Base-by-base conservation (phyloP, 805 yeast genomes). In the Zygosaccharomyces siamensis region DNA sequence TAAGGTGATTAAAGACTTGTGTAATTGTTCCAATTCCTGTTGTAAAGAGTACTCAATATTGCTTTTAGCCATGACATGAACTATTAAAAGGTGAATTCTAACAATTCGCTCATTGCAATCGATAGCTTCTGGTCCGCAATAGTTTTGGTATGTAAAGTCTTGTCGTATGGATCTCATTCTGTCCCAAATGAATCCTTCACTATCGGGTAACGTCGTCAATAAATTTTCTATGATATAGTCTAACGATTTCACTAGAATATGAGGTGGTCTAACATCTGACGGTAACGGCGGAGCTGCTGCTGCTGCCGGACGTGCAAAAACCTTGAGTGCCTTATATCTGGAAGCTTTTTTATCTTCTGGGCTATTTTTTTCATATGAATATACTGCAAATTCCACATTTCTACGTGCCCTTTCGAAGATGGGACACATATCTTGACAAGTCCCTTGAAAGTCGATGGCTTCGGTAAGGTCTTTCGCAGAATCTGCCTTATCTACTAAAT, bases 261-360 rank as follows among this genome's bases (percentile, higher is more conserved):
- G 77, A 0, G 99, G 99, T 1, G 99, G 96, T 52, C 99, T 75
- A 3, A 93, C 99, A 64, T 93, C 99, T 1, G 97, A 89, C 0
- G 99, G 99, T 49, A 93, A 71, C 2, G 98, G 95, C 1, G 97
- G 98, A 1, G 97, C 96, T 58, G 93, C 97, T 5, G 98, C 99
- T 0, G 98, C 97, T 14, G 96, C 96, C 0, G 99, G 97, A 58
- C 99, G 75, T 20, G 95, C 86, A 63, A 93, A 93, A 1, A 96
- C 95, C 67, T 93, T 93, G 5, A 93, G 78, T 0, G 97, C 96
- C 39, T 73, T 71, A 0, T 61, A 60, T 26, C 78, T 64, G 0
- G 87, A 75, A 5, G 89, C 84, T 52, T 71, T 75, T 4, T 80
- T 80, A 2, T 80, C 73, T 0, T 70, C 70, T 1, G 51, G 50